Percentiles rank a stretch among this genome's conserved stretches.
Conservation (phyloP, 2,329 filamentous ascomycete species). For the Beauveria sp. region DNA sequence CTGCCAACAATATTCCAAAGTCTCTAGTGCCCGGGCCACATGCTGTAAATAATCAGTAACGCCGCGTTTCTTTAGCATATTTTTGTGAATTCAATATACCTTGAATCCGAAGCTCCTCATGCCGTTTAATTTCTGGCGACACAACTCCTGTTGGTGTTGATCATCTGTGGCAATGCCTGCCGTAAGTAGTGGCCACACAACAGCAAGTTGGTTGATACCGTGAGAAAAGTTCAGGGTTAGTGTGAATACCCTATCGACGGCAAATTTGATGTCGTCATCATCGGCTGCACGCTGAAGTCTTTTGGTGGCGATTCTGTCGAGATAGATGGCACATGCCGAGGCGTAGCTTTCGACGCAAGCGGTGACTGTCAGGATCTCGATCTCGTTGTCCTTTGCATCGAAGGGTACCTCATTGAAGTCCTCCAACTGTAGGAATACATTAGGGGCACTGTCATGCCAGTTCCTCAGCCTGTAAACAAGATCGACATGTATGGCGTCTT, state of each 20-base stretch:
- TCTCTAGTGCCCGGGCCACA: slow-evolving; percentile 12
- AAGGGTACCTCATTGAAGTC: not conserved
- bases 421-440: slow-evolving; percentile 9
- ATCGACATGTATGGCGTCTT: slow-evolving; percentile 10
- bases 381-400: slow-evolving; percentile 3
- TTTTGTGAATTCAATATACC: not conserved
- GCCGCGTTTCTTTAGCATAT: too few relatives aligned
- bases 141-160: not conserved
- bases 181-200: not conserved
- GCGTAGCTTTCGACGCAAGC: slow-evolving; percentile 14
- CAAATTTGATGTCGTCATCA: not conserved
- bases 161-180: not conserved
- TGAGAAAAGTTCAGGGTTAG: slow-evolving; percentile 10
- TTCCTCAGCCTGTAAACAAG: slow-evolving; percentile 10
- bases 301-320: slow-evolving; percentile 10
- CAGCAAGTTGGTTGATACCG: slow-evolving; percentile 6
- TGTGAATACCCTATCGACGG: not conserved
- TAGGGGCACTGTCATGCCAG: slow-evolving; percentile 14
- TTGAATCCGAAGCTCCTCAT: not conserved
- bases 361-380: slow-evolving; percentile 11
- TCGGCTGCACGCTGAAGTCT: not conserved
- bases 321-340: slow-evolving; percentile 12
- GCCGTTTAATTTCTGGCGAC: not conserved
- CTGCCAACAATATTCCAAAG: slow-evolving; percentile 12
- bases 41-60: slow-evolving; percentile 3